phyloP scores from a whole-genome alignment of 176 grass and related monocot genomes.

The Tillandsia fasciculata region DNA sequence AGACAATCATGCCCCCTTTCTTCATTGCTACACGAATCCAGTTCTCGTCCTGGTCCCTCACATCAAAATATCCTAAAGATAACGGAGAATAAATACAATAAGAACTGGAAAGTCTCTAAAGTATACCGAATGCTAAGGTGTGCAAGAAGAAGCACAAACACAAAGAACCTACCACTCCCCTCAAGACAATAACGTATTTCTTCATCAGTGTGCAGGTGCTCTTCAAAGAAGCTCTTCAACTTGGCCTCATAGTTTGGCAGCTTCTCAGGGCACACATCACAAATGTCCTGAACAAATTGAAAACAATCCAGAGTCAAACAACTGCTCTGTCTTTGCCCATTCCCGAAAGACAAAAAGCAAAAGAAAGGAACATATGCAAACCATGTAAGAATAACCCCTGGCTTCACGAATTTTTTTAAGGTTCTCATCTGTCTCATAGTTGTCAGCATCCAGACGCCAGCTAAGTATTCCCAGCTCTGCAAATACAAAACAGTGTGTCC shows the following conservation, averaged over 20 bases:
- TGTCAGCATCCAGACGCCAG: constrained; percentile 61
- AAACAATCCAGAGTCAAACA: constrained; percentile 6
- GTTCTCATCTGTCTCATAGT: constrained; percentile 78
- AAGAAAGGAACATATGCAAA: constrained; percentile 16
- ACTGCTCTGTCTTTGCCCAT: not conserved
- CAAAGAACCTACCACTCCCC: constrained; percentile 60
- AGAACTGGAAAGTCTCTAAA: constrained; percentile 8
- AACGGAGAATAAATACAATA: constrained; percentile 7
- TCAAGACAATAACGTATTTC: constrained; percentile 92
- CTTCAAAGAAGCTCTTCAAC: constrained; percentile 84
- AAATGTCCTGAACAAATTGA: constrained; percentile 61
- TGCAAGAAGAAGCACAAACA: not conserved
- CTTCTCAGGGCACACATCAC: constrained; percentile 75
- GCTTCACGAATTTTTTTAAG: constrained; percentile 95
- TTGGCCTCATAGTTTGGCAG: constrained; percentile 76
- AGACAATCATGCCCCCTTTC: constrained; percentile 90
- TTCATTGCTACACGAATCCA: constrained; percentile 87
- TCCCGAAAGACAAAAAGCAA: not conserved
- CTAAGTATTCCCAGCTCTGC: constrained; percentile 76
- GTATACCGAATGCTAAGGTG: not conserved
- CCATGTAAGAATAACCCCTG: constrained; percentile 82
- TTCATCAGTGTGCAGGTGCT: constrained; percentile 90
- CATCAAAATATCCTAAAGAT: constrained; percentile 77
- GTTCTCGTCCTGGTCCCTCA: constrained; percentile 60
- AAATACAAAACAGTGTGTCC: not conserved